phyloP scores from a whole-genome alignment of 106 monocot species.

The Acorus calamus region DNA sequence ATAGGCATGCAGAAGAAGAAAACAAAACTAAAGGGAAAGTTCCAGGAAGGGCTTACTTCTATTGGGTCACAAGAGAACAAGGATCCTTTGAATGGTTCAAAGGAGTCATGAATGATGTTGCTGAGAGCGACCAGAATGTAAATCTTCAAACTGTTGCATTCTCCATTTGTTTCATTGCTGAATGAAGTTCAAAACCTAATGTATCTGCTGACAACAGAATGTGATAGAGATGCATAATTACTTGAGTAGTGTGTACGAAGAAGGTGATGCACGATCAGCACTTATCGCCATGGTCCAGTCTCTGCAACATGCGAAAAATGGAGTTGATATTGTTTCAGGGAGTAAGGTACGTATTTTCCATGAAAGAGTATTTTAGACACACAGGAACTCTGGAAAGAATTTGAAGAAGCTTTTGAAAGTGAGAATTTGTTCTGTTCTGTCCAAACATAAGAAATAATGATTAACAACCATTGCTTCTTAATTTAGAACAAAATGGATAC shows the following conservation, averaged over 20 bases:
- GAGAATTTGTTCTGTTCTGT: too few relatives aligned
- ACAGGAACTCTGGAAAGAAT: too few relatives aligned
- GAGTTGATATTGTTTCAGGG: slow-evolving; percentile 86
- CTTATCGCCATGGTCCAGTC: slow-evolving; percentile 91
- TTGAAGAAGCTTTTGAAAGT: too few relatives aligned
- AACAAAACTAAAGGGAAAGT: slow-evolving; percentile 23
- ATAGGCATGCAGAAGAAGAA: slow-evolving; percentile 2
- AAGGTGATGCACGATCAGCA: slow-evolving; percentile 93
- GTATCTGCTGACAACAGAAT: slow-evolving; percentile 24
- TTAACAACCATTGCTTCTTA: neutral
- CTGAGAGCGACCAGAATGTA: slow-evolving; percentile 70
- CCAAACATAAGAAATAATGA: too few relatives aligned
- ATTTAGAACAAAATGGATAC: too few relatives aligned
- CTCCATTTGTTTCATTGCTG: neutral
- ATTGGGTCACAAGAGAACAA: slow-evolving; percentile 95
- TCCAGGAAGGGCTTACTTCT: slow-evolving; percentile 83
- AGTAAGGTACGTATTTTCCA: slow-evolving; percentile 34
- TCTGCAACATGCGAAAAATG: slow-evolving; percentile 84
- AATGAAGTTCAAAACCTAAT: neutral
- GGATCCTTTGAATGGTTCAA: slow-evolving; percentile 96
- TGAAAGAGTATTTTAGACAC: too few relatives aligned
- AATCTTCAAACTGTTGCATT: neutral
- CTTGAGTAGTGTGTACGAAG: slow-evolving; percentile 87
- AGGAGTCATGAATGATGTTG: slow-evolving; percentile 94
- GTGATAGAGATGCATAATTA: slow-evolving; percentile 95